A percentile compares a stretch with the other conserved stretches of the same genome.
Evolutionary conservation across 2,329 filamentous ascomycete species (phyloP).

Genomic region (Bipolaris sorokiniana): DNA sequence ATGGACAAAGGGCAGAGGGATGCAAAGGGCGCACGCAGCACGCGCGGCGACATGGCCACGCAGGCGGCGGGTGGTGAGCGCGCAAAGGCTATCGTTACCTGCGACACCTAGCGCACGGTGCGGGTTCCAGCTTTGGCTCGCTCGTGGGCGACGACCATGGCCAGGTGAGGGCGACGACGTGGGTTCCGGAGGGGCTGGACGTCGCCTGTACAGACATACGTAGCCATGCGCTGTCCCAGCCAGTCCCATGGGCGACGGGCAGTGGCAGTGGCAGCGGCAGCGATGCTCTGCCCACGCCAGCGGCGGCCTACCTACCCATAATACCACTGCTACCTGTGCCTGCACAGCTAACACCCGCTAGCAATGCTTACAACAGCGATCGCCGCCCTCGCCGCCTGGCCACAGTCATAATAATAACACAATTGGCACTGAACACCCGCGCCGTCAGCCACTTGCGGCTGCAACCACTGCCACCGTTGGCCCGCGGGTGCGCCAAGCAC

Average conservation of each 20-base stretch:
- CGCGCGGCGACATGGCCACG: not conserved
- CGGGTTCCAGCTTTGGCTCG: constrained; percentile 1
- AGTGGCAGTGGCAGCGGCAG: not conserved
- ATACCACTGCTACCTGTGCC: not conserved
- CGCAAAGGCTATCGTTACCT: constrained; percentile 1
- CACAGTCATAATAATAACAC: too few relatives aligned
- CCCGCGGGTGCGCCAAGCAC: not conserved
- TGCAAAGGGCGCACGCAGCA: not conserved
- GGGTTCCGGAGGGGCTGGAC: not conserved
- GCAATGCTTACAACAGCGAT: constrained; percentile 2
- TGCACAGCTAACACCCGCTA: constrained; percentile 8
- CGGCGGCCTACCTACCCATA: not conserved
- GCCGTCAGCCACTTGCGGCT: constrained; percentile 9
- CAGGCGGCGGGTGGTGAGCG: not conserved
- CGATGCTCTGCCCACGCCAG: not conserved
- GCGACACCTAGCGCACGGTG: constrained; percentile 5
- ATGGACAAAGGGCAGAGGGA: not conserved
- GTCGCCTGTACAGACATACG: not conserved
- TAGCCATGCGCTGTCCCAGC: not conserved
- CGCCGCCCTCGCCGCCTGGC: constrained; percentile 10
- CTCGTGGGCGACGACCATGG: not conserved
- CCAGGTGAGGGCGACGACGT: not conserved
- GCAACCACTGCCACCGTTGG: constrained; percentile 2
- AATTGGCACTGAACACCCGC: not conserved
- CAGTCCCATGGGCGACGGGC: not conserved